Percentiles rank a stretch among this genome's conserved stretches.
Conservation (phyloP, 495 filamentous ascomycete species). For the Xylaria acuta region DNA sequence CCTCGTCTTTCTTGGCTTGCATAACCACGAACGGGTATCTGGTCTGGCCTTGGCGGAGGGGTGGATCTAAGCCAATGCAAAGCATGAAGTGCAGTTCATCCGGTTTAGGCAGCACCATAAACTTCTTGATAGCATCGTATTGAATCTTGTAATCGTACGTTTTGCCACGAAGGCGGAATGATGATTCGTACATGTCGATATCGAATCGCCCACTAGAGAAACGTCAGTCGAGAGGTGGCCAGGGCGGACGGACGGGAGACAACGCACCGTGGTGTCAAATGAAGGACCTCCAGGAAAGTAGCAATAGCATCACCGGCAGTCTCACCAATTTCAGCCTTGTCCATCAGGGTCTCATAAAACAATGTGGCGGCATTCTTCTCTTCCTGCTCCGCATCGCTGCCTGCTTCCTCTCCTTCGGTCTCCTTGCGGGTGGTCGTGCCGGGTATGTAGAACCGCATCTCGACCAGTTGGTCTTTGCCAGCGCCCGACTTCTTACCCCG, state of each 20-base stretch:
- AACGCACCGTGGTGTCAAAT: conserved; percentile 90
- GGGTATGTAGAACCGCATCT: conserved; percentile 99
- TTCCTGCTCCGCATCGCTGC: conserved; percentile 71
- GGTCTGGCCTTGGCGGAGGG: conserved; percentile 95
- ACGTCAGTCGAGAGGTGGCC: conserved; percentile 40
- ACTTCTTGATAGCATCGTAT: conserved; percentile 97
- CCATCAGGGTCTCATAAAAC: conserved; percentile 96
- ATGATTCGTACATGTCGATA: conserved; percentile 99
- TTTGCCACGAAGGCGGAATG: conserved; percentile 96
- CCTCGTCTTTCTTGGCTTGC: conserved; percentile 98
- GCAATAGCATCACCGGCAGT: conserved; percentile 97
- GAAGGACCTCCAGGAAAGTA: conserved; percentile 94
- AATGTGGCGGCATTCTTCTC: conserved; percentile 93
- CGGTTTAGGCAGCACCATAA: conserved; percentile 96
- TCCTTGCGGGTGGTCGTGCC: conserved; percentile 87
- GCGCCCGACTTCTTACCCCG: conserved; percentile 88
- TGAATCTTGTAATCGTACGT: conserved; percentile 99
- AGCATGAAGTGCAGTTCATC: conserved; percentile 96
- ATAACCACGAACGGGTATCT: conserved; percentile 99
- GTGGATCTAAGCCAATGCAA: conserved; percentile 93
- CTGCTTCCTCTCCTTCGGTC: conserved; percentile 74
- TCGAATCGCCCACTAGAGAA: conserved; percentile 90
- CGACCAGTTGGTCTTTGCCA: conserved; percentile 89
- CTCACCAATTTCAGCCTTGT: conserved; percentile 99
- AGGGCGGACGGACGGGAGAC: not conserved